Percentiles rank a stretch among this genome's conserved stretches.
Evolutionary conservation across 2,329 filamentous ascomycete genomes (phyloP).

Genomic region (Epichloe bromicola): DNA sequence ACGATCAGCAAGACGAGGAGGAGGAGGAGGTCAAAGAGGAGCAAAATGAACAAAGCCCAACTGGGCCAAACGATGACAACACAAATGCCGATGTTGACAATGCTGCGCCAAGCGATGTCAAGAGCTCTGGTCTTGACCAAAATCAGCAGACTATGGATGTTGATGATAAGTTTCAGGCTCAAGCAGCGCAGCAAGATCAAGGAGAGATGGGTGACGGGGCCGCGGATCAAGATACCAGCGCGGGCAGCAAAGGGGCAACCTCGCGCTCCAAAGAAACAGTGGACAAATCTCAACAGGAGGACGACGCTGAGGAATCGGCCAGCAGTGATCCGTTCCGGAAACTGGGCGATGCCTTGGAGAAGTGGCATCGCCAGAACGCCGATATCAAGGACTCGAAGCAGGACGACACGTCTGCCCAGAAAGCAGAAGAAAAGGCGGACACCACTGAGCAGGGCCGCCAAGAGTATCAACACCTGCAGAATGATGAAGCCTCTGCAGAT

Average conservation of each 20-base stretch:
- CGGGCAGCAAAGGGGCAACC: constrained; percentile 48
- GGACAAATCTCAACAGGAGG: constrained; percentile 31
- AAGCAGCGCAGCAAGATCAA: constrained; percentile 50
- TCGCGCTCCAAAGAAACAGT: constrained; percentile 35
- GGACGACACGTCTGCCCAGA: constrained; percentile 10
- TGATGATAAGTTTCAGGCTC: constrained; percentile 45
- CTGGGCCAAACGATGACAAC: constrained; percentile 30
- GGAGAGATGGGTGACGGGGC: constrained; percentile 53
- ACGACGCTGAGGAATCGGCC: constrained; percentile 32
- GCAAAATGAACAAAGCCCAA: constrained; percentile 21
- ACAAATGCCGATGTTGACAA: constrained; percentile 45
- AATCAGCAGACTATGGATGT: constrained; percentile 50
- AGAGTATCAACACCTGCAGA: constrained; percentile 88
- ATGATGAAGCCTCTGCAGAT: constrained; percentile 71
- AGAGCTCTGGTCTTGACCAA: constrained; percentile 51
- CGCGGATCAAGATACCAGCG: constrained; percentile 48
- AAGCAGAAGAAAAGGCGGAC: constrained; percentile 33
- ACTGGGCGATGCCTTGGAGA: constrained; percentile 80
- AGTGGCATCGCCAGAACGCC: constrained; percentile 79
- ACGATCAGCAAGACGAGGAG: constrained; percentile 3
- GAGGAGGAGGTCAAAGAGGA: constrained; percentile 17
- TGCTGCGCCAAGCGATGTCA: constrained; percentile 48
- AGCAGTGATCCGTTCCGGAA: constrained; percentile 74
- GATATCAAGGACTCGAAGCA: constrained; percentile 56
- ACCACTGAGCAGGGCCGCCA: constrained; percentile 59